Conservation (phyloP, 176 grass and related monocot genomes). For the Triticum aestivum region IWGSC_CS_RefSeq_v2.1 NC_057802.1:502819762-502820261, state of each 20-base stretch:
- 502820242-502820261: background rate
- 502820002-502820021: slow-evolving; percentile 64
- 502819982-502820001: slow-evolving; percentile 28
- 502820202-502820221: slow-evolving; percentile 11
- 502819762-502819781: background rate
- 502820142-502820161: background rate
- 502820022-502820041: slow-evolving; percentile 38
- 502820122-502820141: background rate
- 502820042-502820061: slow-evolving; percentile 43
- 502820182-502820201: background rate
- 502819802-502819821: slow-evolving; percentile 72
- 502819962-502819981: slow-evolving; percentile 32
- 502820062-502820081: slow-evolving; percentile 61
- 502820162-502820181: background rate
- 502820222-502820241: slow-evolving; percentile 31
- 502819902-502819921: slow-evolving; percentile 74
- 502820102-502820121: background rate
- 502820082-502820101: background rate
- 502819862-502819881: slow-evolving; percentile 77
- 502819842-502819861: slow-evolving; percentile 62
- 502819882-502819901: slow-evolving; percentile 56
- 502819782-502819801: slow-evolving; percentile 43
- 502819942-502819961: slow-evolving; percentile 49
- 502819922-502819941: slow-evolving; percentile 62
- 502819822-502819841: slow-evolving; percentile 70